These are phyloP conservation scores for Sphagnum tenellum DNA, from an alignment of 225 moss, liverwort and hornwort genomes.

Conservation along the genomic window DNA sequence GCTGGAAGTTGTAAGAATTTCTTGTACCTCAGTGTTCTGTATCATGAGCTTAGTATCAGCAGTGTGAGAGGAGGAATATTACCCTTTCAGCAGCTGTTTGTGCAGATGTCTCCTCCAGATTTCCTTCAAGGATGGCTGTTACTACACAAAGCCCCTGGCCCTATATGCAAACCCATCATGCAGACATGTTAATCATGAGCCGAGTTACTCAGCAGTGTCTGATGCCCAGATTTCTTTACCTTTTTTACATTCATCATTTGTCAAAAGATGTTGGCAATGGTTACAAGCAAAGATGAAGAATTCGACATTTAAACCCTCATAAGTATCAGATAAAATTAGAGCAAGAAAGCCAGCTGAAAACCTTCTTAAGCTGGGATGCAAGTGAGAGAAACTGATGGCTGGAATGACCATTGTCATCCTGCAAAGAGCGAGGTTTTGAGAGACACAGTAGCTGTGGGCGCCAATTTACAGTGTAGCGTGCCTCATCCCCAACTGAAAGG, in stretches of 20 bases:
- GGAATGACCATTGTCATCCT: constrained; percentile 51
- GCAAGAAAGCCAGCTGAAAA: not conserved
- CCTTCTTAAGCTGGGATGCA: constrained; percentile 93
- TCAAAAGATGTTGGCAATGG: too few species aligned
- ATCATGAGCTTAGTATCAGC: not conserved
- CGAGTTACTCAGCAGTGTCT: too few species aligned
- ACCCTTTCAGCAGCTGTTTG: constrained; percentile 83
- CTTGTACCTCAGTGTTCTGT: not conserved
- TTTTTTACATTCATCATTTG: too few species aligned
- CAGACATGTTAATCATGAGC: too few species aligned
- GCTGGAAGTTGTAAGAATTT: too few species aligned
- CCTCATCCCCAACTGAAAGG: constrained; percentile 81
- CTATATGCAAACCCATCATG: constrained; percentile 14
- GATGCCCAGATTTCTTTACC: too few species aligned
- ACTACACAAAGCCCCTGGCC: constrained; percentile 91
- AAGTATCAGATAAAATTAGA: not conserved
- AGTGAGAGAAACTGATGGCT: constrained; percentile 74
- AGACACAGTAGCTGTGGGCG: constrained; percentile 90
- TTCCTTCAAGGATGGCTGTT: constrained; percentile 79
- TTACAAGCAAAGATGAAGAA: too few species aligned
- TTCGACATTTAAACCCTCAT: too few species aligned
- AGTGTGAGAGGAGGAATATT: not conserved
- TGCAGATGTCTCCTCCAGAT: constrained; percentile 54
- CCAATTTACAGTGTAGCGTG: constrained; percentile 96
- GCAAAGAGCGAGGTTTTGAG: constrained; percentile 72